A percentile compares a stretch with the other conserved stretches of the same genome.
These are phyloP conservation scores for Zalaria sp. DNA, from an alignment of 2,329 filamentous ascomycete genomes.

Conservation along the genomic window DNA sequence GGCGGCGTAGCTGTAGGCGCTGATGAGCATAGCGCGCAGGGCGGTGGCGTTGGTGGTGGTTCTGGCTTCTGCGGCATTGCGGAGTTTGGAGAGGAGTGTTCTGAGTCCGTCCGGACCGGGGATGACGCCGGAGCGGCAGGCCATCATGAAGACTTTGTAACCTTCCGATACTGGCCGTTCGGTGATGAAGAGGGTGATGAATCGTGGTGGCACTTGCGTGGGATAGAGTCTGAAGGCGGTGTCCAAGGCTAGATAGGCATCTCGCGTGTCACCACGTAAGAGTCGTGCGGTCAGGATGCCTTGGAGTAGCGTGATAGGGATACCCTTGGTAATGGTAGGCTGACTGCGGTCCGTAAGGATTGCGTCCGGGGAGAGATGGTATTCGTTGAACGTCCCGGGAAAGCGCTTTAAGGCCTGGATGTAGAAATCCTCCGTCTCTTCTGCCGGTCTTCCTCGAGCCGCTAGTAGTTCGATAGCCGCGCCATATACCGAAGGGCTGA, in stretches of 20 bases:
- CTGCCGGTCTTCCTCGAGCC: conserved; percentile 22
- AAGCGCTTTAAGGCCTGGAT: conserved; percentile 30
- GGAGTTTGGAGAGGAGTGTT: conserved; percentile 19
- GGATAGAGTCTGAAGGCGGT: conserved; percentile 33
- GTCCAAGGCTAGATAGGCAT: conserved; percentile 37
- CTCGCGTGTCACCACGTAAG: conserved; percentile 28
- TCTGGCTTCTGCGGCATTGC: conserved; percentile 2
- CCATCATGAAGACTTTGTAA: conserved; percentile 33
- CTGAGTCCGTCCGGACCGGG: conserved; percentile 19
- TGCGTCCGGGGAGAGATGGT: conserved; percentile 33
- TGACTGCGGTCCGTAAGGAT: conserved; percentile 28
- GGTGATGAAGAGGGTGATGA: conserved; percentile 31
- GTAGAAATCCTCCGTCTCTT: conserved; percentile 32
- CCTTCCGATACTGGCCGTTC: conserved; percentile 32
- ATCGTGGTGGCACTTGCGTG: conserved; percentile 22
- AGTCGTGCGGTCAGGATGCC: conserved; percentile 34
- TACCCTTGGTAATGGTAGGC: conserved; percentile 16
- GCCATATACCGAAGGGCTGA: conserved; percentile 29
- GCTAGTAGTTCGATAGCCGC: conserved; percentile 35
- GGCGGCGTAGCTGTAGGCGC: conserved; percentile 27
- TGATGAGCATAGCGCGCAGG: conserved; percentile 25
- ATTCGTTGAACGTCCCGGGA: conserved; percentile 30
- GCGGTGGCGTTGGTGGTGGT: conserved; percentile 7
- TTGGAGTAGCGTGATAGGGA: conserved; percentile 30
- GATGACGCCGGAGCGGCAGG: conserved; percentile 29